Conservation (phyloP, 495 filamentous ascomycete genomes). For the Aspergillus campestris region DNA sequence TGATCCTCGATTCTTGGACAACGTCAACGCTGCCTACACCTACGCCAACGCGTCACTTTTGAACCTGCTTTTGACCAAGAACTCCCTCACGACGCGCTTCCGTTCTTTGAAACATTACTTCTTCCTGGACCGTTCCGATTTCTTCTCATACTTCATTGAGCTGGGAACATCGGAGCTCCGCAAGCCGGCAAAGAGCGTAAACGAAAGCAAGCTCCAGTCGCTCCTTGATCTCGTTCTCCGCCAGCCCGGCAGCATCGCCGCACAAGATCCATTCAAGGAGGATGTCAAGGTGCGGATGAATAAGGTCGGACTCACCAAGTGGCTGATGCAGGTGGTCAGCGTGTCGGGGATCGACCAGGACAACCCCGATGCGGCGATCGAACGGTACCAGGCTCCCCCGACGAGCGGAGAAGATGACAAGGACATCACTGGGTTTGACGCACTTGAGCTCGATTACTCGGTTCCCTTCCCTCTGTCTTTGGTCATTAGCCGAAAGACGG, state of each 20-base stretch:
- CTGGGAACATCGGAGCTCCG: slow-evolving; percentile 77
- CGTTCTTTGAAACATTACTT: slow-evolving; percentile 96
- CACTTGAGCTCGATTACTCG: slow-evolving; percentile 83
- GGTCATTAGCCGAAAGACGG: slow-evolving; percentile 91
- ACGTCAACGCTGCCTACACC: slow-evolving; percentile 89
- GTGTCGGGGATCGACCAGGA: slow-evolving; percentile 92
- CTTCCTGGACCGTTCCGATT: slow-evolving; percentile 95
- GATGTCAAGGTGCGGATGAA: slow-evolving; percentile 97
- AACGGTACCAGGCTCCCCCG: slow-evolving; percentile 46
- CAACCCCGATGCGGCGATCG: slow-evolving; percentile 46
- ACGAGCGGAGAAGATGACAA: slow-evolving; percentile 63
- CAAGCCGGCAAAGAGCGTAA: slow-evolving; percentile 80
- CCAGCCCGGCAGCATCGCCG: slow-evolving; percentile 89
- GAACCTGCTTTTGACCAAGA: slow-evolving; percentile 82
- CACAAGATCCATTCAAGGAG: slow-evolving; percentile 93
- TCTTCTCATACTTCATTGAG: slow-evolving; percentile 95
- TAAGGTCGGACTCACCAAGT: slow-evolving; percentile 81
- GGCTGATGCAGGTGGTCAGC: slow-evolving; percentile 90
- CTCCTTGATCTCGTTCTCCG: slow-evolving; percentile 89
- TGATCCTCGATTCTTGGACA: slow-evolving; percentile 82
- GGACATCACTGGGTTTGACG: slow-evolving; percentile 79
- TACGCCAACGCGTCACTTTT: slow-evolving; percentile 93
- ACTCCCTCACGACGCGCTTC: slow-evolving; percentile 77
- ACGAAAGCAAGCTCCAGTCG: slow-evolving; percentile 86
- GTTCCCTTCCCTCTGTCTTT: slow-evolving; percentile 96